phyloP scores from a whole-genome alignment of 2,329 filamentous ascomycete genomes.

The Cercospora sojina region DNA sequence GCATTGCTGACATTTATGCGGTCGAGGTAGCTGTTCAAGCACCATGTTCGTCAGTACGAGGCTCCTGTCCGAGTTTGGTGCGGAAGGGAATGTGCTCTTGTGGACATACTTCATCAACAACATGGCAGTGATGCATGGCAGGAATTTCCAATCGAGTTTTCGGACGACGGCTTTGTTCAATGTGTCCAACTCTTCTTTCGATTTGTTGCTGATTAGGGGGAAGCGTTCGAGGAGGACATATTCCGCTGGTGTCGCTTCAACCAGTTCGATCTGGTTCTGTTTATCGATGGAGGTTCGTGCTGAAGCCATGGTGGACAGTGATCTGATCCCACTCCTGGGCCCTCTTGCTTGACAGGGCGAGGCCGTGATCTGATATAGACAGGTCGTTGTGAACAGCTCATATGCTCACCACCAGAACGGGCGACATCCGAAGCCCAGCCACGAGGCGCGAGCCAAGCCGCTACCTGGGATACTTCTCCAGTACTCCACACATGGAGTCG shows the following conservation, averaged over 20 bases:
- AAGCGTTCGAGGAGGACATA: slow-evolving; percentile 13
- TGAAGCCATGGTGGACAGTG: background rate
- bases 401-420: background rate
- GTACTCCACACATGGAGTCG: background rate
- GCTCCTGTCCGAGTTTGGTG: background rate
- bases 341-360: background rate
- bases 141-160: slow-evolving; percentile 20
- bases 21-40: slow-evolving; percentile 33
- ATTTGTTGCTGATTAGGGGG: slow-evolving; percentile 14
- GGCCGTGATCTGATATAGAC: background rate
- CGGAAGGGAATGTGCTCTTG: background rate
- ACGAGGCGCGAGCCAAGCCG: background rate
- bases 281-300: slow-evolving; percentile 16
- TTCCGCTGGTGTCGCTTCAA: background rate
- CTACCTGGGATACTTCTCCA: background rate
- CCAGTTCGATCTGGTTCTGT: slow-evolving; percentile 4
- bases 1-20: slow-evolving; percentile 46
- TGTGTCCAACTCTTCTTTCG: slow-evolving; percentile 7
- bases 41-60: background rate
- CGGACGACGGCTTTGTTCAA: slow-evolving; percentile 18
- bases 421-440: background rate
- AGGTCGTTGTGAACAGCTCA: background rate
- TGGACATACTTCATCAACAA: slow-evolving; percentile 15
- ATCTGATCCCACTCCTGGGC: background rate
- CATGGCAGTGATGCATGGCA: slow-evolving; percentile 17